Percentiles rank a stretch among this genome's conserved stretches.
Evolutionary conservation across 2,329 filamentous ascomycete species (phyloP).

Genomic region (Pyricularia pennisetigena): DNA sequence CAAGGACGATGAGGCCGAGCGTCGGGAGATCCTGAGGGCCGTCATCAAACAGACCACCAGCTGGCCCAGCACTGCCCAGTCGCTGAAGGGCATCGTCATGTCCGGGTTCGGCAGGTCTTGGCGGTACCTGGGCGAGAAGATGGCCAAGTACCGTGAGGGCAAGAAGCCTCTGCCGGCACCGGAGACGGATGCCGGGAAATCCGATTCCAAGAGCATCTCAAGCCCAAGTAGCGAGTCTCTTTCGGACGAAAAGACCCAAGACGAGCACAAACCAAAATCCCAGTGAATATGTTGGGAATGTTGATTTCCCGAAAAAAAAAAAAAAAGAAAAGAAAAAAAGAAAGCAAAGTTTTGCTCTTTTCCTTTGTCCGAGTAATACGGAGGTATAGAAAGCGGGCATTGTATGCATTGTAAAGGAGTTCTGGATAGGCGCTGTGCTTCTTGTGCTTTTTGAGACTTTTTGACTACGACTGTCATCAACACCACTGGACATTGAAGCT

Average conservation of each 20-base stretch:
- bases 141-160: conserved; percentile 50
- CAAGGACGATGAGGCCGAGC: conserved; percentile 51
- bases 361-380: neutral
- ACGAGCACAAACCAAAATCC: neutral
- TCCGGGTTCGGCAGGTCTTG: conserved; percentile 60
- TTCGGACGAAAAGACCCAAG: neutral
- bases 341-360: neutral
- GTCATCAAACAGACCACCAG: conserved; percentile 81
- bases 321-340: neutral
- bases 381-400: neutral
- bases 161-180: conserved; percentile 5
- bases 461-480: neutral
- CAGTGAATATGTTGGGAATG: neutral
- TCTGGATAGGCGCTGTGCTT: neutral
- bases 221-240: neutral
- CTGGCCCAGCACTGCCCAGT: conserved; percentile 88
- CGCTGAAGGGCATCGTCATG: conserved; percentile 73
- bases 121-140: conserved; percentile 78
- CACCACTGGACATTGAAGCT: neutral
- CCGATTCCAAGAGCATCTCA: neutral
- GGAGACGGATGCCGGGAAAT: neutral
- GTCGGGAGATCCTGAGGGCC: conserved; percentile 60
- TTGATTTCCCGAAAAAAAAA: neutral
- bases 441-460: neutral
- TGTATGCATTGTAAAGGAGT: neutral